Percentiles rank a stretch among this genome's conserved stretches.
phyloP scores from a whole-genome alignment of 805 yeast genomes.

The Yamadazyma tumulicola region DNA sequence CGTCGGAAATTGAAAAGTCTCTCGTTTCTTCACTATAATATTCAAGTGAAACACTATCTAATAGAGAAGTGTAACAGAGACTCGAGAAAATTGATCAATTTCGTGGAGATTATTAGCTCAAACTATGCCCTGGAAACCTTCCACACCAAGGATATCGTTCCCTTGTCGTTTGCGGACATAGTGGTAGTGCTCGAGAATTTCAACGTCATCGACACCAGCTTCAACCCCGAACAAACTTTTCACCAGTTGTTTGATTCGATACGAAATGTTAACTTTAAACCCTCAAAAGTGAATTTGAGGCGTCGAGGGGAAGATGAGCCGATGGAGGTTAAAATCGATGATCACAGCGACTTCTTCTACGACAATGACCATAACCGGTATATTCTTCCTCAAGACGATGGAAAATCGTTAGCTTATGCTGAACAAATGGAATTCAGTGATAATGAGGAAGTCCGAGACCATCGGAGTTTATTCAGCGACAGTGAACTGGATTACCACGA shows the following conservation, averaged over 20 bases:
- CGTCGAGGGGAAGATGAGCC: not conserved
- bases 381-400: constrained; percentile 6
- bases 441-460: constrained; percentile 11
- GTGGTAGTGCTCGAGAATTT: not conserved
- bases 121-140: constrained; percentile 2
- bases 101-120: constrained; percentile 27
- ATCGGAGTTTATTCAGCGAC: constrained; percentile 13
- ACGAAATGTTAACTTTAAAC: constrained; percentile 1
- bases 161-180: not conserved
- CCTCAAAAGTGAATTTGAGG: not conserved
- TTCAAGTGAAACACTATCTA: constrained; percentile 14
- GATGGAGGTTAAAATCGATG: not conserved
- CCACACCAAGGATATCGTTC: not conserved
- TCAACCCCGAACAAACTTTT: constrained; percentile 14
- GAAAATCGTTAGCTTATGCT: constrained; percentile 13
- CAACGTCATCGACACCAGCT: not conserved
- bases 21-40: constrained; percentile 15
- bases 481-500: constrained; percentile 13
- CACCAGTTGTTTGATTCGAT: constrained; percentile 14
- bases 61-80: constrained; percentile 26
- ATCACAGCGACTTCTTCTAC: constrained; percentile 7
- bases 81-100: constrained; percentile 29
- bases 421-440: constrained; percentile 29
- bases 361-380: constrained; percentile 4
- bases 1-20: constrained; percentile 6